Conservation (phyloP, 1,284 basidiomycete species). For the Uromyces viciae-fabae region DNA sequence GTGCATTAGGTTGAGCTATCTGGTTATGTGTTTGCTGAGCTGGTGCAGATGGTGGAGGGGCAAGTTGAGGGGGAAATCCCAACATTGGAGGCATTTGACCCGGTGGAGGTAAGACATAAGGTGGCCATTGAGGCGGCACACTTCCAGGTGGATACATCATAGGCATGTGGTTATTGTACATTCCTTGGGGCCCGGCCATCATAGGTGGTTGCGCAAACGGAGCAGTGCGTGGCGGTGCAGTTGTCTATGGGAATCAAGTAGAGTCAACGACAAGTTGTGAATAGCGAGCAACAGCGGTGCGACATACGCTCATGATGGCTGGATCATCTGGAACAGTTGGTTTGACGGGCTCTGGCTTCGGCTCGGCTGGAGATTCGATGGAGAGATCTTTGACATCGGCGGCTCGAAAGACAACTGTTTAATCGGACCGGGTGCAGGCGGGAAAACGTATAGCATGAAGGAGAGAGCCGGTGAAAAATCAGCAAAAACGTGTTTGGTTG, state of each 20-base stretch:
- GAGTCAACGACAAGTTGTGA: neutral
- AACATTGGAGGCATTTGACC: conserved; percentile 43
- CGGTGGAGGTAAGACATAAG: conserved; percentile 33
- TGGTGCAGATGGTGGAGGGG: conserved; percentile 10
- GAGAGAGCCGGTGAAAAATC: neutral
- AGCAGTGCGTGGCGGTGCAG: conserved; percentile 27
- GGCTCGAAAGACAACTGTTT: conserved; percentile 53
- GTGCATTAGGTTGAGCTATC: neutral
- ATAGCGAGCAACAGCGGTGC: neutral
- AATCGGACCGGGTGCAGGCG: neutral
- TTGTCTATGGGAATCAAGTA: conserved; percentile 1
- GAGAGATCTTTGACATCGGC: conserved; percentile 53
- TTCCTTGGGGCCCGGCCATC: conserved; percentile 26
- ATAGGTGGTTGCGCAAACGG: conserved; percentile 7
- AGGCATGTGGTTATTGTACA: conserved; percentile 18
- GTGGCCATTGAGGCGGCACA: conserved; percentile 32
- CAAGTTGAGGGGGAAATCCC: conserved; percentile 30
- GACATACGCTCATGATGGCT: conserved; percentile 51
- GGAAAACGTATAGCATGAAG: neutral
- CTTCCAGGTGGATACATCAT: conserved; percentile 36
- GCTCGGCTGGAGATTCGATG: conserved; percentile 49
- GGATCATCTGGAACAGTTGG: conserved; percentile 49
- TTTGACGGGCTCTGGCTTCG: conserved; percentile 46
- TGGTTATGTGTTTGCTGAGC: neutral
- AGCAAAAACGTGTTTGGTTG: neutral